Base-by-base conservation (phyloP, 768 basidiomycete species). In the Rhodotorula paludigena region DNA sequence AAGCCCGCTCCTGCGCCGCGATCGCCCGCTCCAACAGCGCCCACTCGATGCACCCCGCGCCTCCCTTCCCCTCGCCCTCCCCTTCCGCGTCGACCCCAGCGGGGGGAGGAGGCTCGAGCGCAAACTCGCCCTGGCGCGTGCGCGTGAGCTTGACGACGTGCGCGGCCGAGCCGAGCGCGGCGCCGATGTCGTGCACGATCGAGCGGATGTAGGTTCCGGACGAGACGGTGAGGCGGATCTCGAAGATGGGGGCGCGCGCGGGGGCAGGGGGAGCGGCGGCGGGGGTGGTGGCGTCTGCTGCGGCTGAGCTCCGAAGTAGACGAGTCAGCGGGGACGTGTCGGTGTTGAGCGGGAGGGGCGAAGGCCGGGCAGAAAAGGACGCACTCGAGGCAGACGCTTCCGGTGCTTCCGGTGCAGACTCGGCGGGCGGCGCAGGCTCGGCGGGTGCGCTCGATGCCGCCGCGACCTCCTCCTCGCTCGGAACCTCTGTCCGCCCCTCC, bases 191-290 rank as follows among this genome's bases (percentile, higher is more conserved):
- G 77, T 98, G 92, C 49, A 93, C 88, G 72, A 99, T 88, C 2
- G 89, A 92, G 57, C 96, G 87, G 60, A 99, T 93, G 75, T 99
- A 99, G 21, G 96, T 98, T 47, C 96, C 96, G 35, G 90, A 89
- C 15, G 92, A 93, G 11, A 98, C 96, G 69, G 83, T 88, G 92
- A 99, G 94, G 62, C 84, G 84, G 69, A 99, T 81, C 15, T 87
- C 86, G 78, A 98, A 96, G 30, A 87, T 87, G 1, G 87, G 83
- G 2, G 93, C 89, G 30, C 62, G 65, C 28, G 54, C 21, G 8
- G 58, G 3, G 35, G n/a, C n/a, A n/a, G n/a, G n/a, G n/a, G n/a
- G n/a, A n/a, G n/a, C n/a, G n/a, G n/a, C n/a, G n/a, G n/a, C n/a
- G 32, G 42, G 39, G 36, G 16, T 35, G 35, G 41, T 41, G 41